These are phyloP conservation scores for Hapsidospora chrysogenum DNA, from an alignment of 495 filamentous ascomycete species.

Conservation along the genomic window DNA sequence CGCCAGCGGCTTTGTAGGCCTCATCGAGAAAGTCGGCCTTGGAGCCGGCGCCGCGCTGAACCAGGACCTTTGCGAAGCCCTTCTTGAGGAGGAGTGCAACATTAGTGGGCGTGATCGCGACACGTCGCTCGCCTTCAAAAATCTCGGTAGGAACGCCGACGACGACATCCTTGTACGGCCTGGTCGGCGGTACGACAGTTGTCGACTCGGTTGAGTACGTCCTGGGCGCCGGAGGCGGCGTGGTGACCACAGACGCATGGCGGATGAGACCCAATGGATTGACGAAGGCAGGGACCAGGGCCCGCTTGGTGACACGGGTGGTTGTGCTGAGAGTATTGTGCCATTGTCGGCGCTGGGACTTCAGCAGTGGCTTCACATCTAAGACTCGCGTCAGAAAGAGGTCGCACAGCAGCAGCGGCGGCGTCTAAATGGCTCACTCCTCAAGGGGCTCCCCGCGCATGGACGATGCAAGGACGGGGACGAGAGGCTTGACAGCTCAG, in stretches of 20 bases:
- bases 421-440: too few relatives aligned
- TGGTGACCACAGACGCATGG: conserved; percentile 14
- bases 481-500: conserved; percentile 1
- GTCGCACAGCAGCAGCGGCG: too few relatives aligned
- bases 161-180: conserved; percentile 48
- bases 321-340: conserved; percentile 9
- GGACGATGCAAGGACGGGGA: too few relatives aligned
- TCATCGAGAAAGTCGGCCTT: conserved; percentile 55
- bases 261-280: conserved; percentile 14
- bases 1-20: conserved; percentile 55
- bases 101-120: conserved; percentile 68
- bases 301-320: conserved; percentile 1
- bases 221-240: conserved; percentile 4
- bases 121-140: conserved; percentile 54
- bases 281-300: conserved; percentile 4
- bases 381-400: not conserved
- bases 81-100: conserved; percentile 62
- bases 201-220: conserved; percentile 18
- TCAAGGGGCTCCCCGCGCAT: too few relatives aligned
- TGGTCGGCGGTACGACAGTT: conserved; percentile 27
- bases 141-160: conserved; percentile 59
- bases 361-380: not conserved
- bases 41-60: conserved; percentile 60
- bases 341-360: conserved; percentile 15
- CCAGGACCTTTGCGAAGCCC: conserved; percentile 53